phyloP scores from a whole-genome alignment of 1,139 yeast species.

The Hyphopichia buzzinii region DNA sequence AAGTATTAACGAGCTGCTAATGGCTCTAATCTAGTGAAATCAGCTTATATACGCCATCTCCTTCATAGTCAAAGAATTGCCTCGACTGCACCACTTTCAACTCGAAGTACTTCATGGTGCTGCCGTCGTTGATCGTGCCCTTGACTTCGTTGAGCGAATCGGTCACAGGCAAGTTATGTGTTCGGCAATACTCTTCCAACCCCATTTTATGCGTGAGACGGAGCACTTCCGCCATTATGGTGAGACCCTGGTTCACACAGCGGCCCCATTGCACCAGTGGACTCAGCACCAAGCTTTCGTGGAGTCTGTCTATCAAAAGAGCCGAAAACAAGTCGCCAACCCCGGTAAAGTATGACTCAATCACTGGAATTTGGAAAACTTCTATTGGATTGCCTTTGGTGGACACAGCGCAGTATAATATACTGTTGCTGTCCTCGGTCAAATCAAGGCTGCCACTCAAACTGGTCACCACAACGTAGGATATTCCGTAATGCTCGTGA shows the following conservation, averaged over 20 bases:
- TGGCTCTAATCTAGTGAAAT: neutral
- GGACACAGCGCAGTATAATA: constrained; percentile 56
- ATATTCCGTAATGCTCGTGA: constrained; percentile 51
- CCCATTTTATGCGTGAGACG: constrained; percentile 35
- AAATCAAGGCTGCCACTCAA: constrained; percentile 11
- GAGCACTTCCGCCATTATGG: constrained; percentile 49
- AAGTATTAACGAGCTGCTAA: too few species aligned
- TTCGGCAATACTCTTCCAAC: constrained; percentile 9
- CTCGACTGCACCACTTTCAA: constrained; percentile 38
- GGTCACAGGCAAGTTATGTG: constrained; percentile 4
- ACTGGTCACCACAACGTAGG: constrained; percentile 65
- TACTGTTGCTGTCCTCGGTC: constrained; percentile 13
- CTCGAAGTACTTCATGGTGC: constrained; percentile 42
- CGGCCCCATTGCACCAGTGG: neutral
- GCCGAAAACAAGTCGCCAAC: constrained; percentile 93
- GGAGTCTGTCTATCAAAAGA: constrained; percentile 59
- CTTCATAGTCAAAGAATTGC: constrained; percentile 24
- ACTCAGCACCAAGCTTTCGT: constrained; percentile 25
- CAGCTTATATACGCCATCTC: constrained; percentile 16
- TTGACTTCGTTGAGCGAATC: constrained; percentile 7
- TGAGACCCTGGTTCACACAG: constrained; percentile 49
- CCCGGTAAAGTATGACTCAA: constrained; percentile 81
- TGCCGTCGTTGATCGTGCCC: constrained; percentile 36
- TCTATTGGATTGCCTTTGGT: constrained; percentile 17
- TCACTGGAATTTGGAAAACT: constrained; percentile 48